Base-by-base conservation (phyloP, 345 rosid species). In the Gossypium thurberi region DNA sequence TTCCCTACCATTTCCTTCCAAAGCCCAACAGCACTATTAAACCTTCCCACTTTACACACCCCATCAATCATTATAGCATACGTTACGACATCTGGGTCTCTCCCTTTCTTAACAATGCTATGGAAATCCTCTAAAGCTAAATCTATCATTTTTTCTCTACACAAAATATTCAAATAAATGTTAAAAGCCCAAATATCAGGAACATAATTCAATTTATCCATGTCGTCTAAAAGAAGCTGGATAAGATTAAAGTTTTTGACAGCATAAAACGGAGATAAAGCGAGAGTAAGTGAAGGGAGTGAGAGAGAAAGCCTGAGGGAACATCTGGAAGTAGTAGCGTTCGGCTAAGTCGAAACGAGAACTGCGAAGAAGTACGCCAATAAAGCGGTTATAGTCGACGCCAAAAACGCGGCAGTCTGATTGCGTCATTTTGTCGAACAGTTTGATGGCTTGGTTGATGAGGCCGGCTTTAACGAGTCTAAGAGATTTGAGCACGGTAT, bases 371-470 rank as follows among this genome's bases (percentile, higher is more conserved):
- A 95, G 76, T 23, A 91, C 93, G 55, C 98, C 98, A 42, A 95
- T 87, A 81, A 92, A 87, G 37, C 99, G 89, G 74, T 91, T 92
- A 78, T 91, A 92, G 70, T 92, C 98, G 51, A 80, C n/a, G 78
- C 94, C 75, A 79, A 88, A 91, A 75, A 87, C 84, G 46, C 94
- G 94, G 79, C 88, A 89, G 67, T 83, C 80, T 46, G 98, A 89
- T 73, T 81, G 89, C 20, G 93, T 82, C 98, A 95, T 84, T 91
- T 89, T 86, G 77, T 92, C 97, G 92, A 92, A 95, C 93, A 92
- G 84, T 37, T 83, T 81, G 85, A 86, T 66, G 74, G 99, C 98
- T 25, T 86, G 82, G 65, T 91, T 93, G 77, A 95, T 82, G 59
- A 83, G 84, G 47, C 97, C 97, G 43, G 91, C 75, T 65, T 90